Evolutionary conservation across 495 filamentous ascomycete genomes (phyloP), one percentile per base, ranked within the genome.

Genomic region (Talaromyces borbonicus): DNA sequence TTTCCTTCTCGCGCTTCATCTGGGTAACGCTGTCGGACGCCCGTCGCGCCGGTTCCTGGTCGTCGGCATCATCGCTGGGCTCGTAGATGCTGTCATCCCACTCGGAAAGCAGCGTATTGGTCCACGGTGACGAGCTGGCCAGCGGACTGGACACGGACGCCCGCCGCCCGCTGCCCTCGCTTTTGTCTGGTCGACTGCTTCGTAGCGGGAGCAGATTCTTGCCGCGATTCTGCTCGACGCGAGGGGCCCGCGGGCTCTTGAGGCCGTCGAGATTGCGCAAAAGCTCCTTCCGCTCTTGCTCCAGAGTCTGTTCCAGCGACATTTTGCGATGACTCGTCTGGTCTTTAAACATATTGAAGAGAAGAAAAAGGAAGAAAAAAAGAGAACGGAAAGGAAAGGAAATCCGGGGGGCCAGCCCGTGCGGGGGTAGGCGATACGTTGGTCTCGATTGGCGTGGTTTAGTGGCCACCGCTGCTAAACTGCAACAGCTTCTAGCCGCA

Each of bases 241-340:
- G 52, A 18, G 46, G 51, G 1, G 40, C 16, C 8, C 55, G 16
- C 2, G 37, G 25, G 24, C 16, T 23, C 25, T 47, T 33, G 16
- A 37, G 58, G 11, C 66, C 59, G 59, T 82, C 75, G 15, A 87
- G 62, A 35, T 84, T 62, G 46, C 74, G 77, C 52, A 87, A 67
- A 32, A 87, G 74, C 63, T 84, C 84, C 47, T 70, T 71, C 36
- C 80, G 72, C 66, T 88, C 84, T 62, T 87, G 79, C 55, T 87
- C 82, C 36, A 85, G 68, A 43, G 79, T 77, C 18, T 78, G 69
- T 67, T 86, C 81, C 47, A 85, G 74, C 50, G 84, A 85, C 81
- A 50, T 59, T 27, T 48, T 57, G 46, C 51, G 51, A 44, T 41
- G 51, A 22, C 43, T 51, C 44, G 35, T 48, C 40, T 63, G 62